Evolutionary conservation across 1,139 yeast genomes (phyloP).

Genomic region (Scheffersomyces stambukii): DNA sequence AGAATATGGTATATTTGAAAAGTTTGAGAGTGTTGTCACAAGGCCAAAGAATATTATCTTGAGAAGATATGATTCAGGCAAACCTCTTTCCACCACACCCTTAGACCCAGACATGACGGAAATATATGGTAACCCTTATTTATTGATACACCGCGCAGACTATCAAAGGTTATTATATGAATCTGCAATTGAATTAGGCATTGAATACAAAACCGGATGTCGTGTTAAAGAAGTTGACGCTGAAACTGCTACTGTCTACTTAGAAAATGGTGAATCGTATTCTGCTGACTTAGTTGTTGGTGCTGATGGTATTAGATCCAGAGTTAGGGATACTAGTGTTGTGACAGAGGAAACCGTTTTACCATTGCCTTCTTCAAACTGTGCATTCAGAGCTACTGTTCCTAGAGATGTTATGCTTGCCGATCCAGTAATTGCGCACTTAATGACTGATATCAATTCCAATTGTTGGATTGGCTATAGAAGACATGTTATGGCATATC

Average conservation of each 20-base stretch:
- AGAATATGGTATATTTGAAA: conserved; percentile 19
- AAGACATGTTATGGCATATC: conserved; percentile 12
- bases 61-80: conserved; percentile 21
- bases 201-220: conserved; percentile 14
- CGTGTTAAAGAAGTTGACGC: conserved; percentile 19
- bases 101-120: conserved; percentile 16
- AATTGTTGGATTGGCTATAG: conserved; percentile 12
- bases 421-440: conserved; percentile 10
- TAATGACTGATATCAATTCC: conserved; percentile 10
- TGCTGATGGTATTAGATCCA: conserved; percentile 33
- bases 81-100: conserved; percentile 17
- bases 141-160: conserved; percentile 25
- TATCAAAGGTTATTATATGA: conserved; percentile 19
- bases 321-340: conserved; percentile 17
- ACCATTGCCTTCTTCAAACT: conserved; percentile 10
- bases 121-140: conserved; percentile 17
- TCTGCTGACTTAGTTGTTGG: conserved; percentile 31
- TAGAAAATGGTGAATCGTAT: conserved; percentile 16
- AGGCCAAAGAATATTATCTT: conserved; percentile 19
- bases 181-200: conserved; percentile 20
- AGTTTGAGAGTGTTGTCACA: conserved; percentile 16
- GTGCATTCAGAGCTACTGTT: conserved; percentile 16
- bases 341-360: conserved; percentile 13
- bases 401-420: conserved; percentile 13
- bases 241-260: conserved; percentile 15